These are phyloP conservation scores for Wickerhamiella cacticola DNA, from an alignment of 805 yeast genomes.

Conservation along the genomic window DNA sequence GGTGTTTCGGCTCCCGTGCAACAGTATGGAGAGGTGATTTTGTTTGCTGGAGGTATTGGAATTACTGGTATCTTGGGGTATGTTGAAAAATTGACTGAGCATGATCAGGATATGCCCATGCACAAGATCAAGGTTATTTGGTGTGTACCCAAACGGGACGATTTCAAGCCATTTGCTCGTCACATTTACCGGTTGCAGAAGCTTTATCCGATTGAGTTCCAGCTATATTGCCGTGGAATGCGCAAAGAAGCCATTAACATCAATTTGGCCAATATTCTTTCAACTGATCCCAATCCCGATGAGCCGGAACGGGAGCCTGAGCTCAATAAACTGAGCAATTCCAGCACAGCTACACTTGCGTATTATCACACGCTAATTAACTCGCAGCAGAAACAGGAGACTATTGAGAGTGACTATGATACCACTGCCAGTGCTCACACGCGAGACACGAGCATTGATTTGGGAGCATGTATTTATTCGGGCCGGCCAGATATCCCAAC, in stretches of 20 bases:
- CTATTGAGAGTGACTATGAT: neutral
- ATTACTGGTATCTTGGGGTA: constrained; percentile 45
- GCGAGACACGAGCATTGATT: constrained; percentile 3
- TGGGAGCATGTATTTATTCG: constrained; percentile 17
- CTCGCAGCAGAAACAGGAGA: neutral
- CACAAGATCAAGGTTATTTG: constrained; percentile 22
- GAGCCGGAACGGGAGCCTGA: neutral
- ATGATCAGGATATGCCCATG: constrained; percentile 16
- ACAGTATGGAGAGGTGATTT: constrained; percentile 37
- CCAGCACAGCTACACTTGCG: neutral
- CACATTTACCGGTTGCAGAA: constrained; percentile 16
- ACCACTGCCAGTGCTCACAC: neutral
- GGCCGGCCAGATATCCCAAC: constrained; percentile 33
- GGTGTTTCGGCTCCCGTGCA: constrained; percentile 40
- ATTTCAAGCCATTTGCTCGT: constrained; percentile 24
- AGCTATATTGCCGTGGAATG: constrained; percentile 15
- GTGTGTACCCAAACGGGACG: constrained; percentile 20
- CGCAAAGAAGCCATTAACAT: constrained; percentile 6
- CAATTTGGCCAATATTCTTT: neutral
- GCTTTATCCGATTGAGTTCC: constrained; percentile 16
- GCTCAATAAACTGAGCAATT: neutral
- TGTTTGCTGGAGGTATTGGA: constrained; percentile 56
- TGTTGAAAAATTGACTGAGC: constrained; percentile 28
- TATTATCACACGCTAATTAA: neutral
- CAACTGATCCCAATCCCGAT: neutral